These are phyloP conservation scores for Arthrobotrys megalospora DNA, from an alignment of 2,329 filamentous ascomycete genomes.

Conservation along the genomic window DNA sequence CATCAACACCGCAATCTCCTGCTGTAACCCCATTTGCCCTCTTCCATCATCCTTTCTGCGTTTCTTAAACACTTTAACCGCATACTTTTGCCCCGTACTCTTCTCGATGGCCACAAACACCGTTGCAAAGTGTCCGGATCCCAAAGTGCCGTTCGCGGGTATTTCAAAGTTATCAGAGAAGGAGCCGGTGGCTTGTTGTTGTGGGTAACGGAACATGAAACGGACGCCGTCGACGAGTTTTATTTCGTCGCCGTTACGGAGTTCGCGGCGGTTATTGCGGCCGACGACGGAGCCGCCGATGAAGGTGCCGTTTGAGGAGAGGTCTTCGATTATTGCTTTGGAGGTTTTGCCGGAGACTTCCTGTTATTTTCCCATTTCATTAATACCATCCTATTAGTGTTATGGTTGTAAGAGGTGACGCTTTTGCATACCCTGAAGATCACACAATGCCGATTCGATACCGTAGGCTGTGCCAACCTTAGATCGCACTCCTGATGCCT, in stretches of 20 bases:
- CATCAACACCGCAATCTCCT: constrained; percentile 97
- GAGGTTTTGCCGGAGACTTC: constrained; percentile 71
- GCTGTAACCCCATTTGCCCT: constrained; percentile 87
- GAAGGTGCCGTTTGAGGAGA: constrained; percentile 96
- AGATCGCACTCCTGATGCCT: constrained; percentile 87
- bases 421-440: constrained; percentile 64
- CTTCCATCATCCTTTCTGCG: constrained; percentile 85
- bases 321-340: constrained; percentile 86
- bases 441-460: constrained; percentile 65
- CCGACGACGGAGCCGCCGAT: constrained; percentile 93
- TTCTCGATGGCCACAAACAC: constrained; percentile 94
- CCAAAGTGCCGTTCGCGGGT: constrained; percentile 79
- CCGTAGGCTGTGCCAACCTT: constrained; percentile 63
- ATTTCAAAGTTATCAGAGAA: constrained; percentile 91
- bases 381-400: constrained; percentile 71
- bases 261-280: constrained; percentile 89
- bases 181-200: constrained; percentile 78
- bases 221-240: constrained; percentile 86
- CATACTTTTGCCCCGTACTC: constrained; percentile 83
- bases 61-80: constrained; percentile 95
- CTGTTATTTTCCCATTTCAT: constrained; percentile 63
- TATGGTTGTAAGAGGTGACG: neutral
- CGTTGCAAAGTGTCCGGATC: constrained; percentile 94
- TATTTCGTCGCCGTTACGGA: constrained; percentile 92
- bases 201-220: constrained; percentile 93